Evolutionary conservation across 768 basidiomycete species (phyloP).

Genomic region (Leccinum ochraceum): DNA sequence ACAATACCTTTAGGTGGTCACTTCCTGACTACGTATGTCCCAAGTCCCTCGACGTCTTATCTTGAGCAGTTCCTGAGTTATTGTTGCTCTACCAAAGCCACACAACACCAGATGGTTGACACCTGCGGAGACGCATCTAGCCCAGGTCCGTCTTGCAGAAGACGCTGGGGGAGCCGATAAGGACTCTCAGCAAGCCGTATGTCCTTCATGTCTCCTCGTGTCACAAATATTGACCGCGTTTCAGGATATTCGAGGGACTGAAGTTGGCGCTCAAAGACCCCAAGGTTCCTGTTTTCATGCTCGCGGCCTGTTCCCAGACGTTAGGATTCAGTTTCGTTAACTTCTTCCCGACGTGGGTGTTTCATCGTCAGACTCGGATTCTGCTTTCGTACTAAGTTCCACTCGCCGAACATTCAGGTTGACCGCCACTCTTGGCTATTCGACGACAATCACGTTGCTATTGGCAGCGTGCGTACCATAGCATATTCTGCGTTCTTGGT

Average conservation of each 20-base stretch:
- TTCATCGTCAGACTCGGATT: not conserved
- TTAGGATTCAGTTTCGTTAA: constrained; percentile 61
- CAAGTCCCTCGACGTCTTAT: not conserved
- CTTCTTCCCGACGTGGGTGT: constrained; percentile 54
- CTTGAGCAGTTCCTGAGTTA: not conserved
- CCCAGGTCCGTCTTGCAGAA: constrained; percentile 65
- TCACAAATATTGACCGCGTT: not conserved
- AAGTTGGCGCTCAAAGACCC: constrained; percentile 58
- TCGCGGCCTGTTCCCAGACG: constrained; percentile 54
- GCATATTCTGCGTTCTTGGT: not conserved
- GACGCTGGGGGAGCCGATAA: constrained; percentile 68
- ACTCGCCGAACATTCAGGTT: constrained; percentile 36
- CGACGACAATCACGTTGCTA: constrained; percentile 57
- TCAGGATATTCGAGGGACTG: constrained; percentile 31
- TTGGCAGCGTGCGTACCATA: constrained; percentile 52
- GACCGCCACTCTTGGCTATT: constrained; percentile 61
- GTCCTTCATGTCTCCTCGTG: constrained; percentile 20
- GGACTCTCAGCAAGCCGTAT: constrained; percentile 59
- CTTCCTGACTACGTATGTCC: constrained; percentile 59
- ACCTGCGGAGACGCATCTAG: constrained; percentile 51
- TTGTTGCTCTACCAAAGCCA: constrained; percentile 40
- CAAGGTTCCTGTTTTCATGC: constrained; percentile 51
- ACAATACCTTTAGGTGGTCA: constrained; percentile 43
- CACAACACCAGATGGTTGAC: constrained; percentile 63
- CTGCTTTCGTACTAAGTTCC: not conserved